Evolutionary conservation across 2,329 filamentous ascomycete species (phyloP), one percentile per base, ranked within the genome.

Genomic region (Achaetomium macrosporum): DNA sequence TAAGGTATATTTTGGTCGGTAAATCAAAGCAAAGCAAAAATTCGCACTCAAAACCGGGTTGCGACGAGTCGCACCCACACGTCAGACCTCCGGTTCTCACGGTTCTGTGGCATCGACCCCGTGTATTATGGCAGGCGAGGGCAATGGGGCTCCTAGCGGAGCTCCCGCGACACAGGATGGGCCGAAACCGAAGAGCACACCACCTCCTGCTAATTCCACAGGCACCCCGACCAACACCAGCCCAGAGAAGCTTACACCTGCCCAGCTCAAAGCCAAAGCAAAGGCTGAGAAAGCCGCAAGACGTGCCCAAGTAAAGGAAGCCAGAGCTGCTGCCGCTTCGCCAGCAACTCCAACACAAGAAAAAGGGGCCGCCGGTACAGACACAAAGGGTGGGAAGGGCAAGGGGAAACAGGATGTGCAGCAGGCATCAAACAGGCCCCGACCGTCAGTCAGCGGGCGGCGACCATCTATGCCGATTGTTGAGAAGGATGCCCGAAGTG

Each of bases 211-310:
- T 35, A 55, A 56, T n/a, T 30, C 55, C 57, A 60, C 49, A 48
- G 47, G 65, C 5, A 50, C 67, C 5, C 68, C 70, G 15, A 61
- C 56, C 29, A 53, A 62, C 44, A 60, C 68, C 29, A 53, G 61
- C 44, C 59, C 68, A 17, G 64, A 69, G 62, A 87, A 88, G 67
- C 73, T 88, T 31, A 83, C 87, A 1, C 79, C 79, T 35, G 90
- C 89, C 17, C 87, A 95, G 69, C 67, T 95, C 64, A 97, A 97
- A 73, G 92, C 91, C 64, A 84, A 83, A 67, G 86, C 87, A 57
- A 92, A 96, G 69, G 91, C 89, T 31, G 92, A 96, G 68, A 97
- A 96, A 73, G 87, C 88, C 48, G 90, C 90, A 43, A 79, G 89
- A 56, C 81, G 92, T 73, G 89, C 87, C 45, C 84, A 84, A 65